phyloP scores from a whole-genome alignment of 176 grass and related monocot genomes.

The Zoysia japonica region DNA sequence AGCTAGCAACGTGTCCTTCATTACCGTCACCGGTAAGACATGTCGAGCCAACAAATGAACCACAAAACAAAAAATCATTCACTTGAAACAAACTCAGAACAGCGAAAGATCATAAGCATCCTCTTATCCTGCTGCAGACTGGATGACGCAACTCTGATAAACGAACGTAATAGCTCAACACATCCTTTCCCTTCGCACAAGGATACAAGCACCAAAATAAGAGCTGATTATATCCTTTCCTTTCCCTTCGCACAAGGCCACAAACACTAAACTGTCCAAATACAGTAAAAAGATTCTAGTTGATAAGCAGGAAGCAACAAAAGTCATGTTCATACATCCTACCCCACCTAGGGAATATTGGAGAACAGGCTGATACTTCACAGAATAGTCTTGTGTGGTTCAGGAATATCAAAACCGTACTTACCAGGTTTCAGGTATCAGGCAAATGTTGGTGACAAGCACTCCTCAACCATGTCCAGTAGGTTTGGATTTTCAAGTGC shows the following conservation, averaged over 20 bases:
- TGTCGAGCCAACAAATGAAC: not conserved
- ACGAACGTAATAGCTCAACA: not conserved
- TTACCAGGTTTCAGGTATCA: conserved; percentile 44
- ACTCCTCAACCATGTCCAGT: conserved; percentile 76
- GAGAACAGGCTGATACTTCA: not conserved
- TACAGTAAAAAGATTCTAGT: not conserved
- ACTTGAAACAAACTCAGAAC: not conserved
- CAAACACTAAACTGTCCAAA: not conserved
- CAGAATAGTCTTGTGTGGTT: not conserved
- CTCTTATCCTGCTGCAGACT: not conserved
- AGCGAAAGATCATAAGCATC: not conserved
- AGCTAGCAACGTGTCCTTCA: too few species aligned
- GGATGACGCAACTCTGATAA: not conserved
- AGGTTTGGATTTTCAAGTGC: conserved; percentile 83
- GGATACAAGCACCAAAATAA: not conserved
- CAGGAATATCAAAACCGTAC: not conserved
- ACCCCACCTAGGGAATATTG: not conserved
- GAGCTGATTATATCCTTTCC: not conserved
- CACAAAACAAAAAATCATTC: too few species aligned
- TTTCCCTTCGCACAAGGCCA: not conserved
- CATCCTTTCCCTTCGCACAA: not conserved
- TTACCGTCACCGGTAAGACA: too few species aligned
- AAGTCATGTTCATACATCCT: conserved; percentile 22
- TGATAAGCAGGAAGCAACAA: not conserved
- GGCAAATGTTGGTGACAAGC: conserved; percentile 69